A percentile compares a stretch with the other conserved stretches of the same genome.
These are phyloP conservation scores for Diplodia intermedia DNA, from an alignment of 2,329 filamentous ascomycete genomes.

Conservation along the genomic window DNA sequence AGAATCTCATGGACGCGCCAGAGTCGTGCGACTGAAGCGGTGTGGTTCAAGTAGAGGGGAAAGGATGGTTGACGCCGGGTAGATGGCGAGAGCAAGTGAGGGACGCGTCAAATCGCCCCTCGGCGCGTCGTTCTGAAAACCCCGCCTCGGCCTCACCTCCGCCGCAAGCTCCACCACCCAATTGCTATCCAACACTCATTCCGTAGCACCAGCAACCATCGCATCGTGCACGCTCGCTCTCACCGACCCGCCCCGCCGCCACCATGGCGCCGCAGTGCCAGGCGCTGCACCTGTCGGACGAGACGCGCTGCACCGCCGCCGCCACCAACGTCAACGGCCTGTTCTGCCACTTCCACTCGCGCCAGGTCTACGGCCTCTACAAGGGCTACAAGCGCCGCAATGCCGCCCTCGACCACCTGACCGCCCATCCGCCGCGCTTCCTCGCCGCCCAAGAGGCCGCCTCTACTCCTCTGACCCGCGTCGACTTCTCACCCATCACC, in stretches of 20 bases:
- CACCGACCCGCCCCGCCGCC: not conserved
- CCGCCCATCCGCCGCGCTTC: slow-evolving; percentile 47
- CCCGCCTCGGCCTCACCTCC: not conserved
- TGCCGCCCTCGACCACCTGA: slow-evolving; percentile 51
- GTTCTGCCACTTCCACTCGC: slow-evolving; percentile 53
- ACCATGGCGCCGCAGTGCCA: slow-evolving; percentile 34
- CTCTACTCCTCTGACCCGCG: slow-evolving; percentile 48
- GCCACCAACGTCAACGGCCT: slow-evolving; percentile 53
- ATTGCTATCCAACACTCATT: not conserved
- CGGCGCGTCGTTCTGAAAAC: not conserved
- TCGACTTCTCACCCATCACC: slow-evolving; percentile 50
- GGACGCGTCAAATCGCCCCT: not conserved
- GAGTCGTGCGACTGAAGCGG: not conserved
- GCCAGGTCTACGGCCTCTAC: slow-evolving; percentile 50
- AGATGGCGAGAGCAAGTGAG: not conserved
- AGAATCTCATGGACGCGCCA: not conserved
- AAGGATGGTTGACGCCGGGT: not conserved
- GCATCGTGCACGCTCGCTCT: not conserved
- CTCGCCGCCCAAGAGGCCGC: slow-evolving; percentile 41
- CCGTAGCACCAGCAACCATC: not conserved
- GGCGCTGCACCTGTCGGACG: slow-evolving; percentile 48
- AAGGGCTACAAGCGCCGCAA: slow-evolving; percentile 59
- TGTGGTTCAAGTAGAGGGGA: not conserved
- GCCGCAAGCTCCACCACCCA: not conserved
- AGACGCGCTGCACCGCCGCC: slow-evolving; percentile 44